These are phyloP conservation scores for Paxillus involutus DNA, from an alignment of 768 basidiomycete species.

Conservation along the genomic window DNA sequence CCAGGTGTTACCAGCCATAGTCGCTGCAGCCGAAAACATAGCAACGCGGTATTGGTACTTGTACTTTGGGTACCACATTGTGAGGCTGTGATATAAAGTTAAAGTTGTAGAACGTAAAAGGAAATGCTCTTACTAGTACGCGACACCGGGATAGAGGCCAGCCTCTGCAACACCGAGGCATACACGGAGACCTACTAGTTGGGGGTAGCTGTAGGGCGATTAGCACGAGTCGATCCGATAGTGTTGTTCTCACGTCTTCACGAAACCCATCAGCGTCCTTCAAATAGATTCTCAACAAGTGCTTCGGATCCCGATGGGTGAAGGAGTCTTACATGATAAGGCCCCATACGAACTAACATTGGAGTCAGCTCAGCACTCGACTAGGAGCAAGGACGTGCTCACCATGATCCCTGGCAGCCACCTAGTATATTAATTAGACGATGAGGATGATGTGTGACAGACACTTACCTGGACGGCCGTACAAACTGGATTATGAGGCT, in stretches of 20 bases:
- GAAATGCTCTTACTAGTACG: constrained; percentile 58
- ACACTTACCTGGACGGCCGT: constrained; percentile 56
- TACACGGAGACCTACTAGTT: constrained; percentile 62
- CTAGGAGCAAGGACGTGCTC: constrained; percentile 48
- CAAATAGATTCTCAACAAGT: background rate
- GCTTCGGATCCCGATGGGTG: too few species aligned
- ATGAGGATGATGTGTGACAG: background rate
- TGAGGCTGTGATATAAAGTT: constrained; percentile 39
- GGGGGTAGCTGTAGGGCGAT: constrained; percentile 47
- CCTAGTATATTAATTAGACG: constrained; percentile 20
- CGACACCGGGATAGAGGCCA: constrained; percentile 71
- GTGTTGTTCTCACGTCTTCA: constrained; percentile 48
- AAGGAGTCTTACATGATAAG: constrained; percentile 46
- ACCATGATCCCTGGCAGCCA: constrained; percentile 72
- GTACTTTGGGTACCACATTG: constrained; percentile 68
- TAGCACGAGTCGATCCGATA: background rate
- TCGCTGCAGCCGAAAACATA: constrained; percentile 66
- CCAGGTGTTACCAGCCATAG: constrained; percentile 44
- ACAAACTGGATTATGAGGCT: constrained; percentile 54
- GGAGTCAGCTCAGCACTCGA: background rate
- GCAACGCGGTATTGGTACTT: constrained; percentile 59
- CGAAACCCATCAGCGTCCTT: constrained; percentile 66
- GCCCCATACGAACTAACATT: constrained; percentile 55
- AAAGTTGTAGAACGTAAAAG: background rate
- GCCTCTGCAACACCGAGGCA: constrained; percentile 69